Percentiles rank a stretch among this genome's conserved stretches.
These are phyloP conservation scores for Eremomyces bilateralis DNA, from an alignment of 495 filamentous ascomycete species.

Conservation along the genomic window DNA sequence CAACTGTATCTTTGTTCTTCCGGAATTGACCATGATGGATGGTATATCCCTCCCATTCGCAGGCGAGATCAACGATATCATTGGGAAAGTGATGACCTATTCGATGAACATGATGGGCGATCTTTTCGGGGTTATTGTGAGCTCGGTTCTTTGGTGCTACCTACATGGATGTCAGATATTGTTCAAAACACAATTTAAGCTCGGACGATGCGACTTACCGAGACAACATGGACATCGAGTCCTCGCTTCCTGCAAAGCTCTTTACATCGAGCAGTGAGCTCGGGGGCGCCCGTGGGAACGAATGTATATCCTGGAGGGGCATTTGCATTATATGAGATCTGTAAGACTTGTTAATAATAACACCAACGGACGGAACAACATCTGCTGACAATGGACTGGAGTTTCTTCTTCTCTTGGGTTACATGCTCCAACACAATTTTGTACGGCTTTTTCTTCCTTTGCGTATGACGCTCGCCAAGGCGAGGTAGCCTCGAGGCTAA, in stretches of 20 bases:
- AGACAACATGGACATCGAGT: constrained; percentile 54
- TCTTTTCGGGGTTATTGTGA: constrained; percentile 25
- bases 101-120: constrained; percentile 49
- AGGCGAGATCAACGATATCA: constrained; percentile 31
- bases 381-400: constrained; percentile 32
- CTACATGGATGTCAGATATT: too few species aligned
- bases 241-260: constrained; percentile 49
- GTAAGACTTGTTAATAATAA: too few species aligned
- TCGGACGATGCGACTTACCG: constrained; percentile 29
- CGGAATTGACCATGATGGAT: constrained; percentile 2
- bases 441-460: constrained; percentile 19
- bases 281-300: constrained; percentile 60
- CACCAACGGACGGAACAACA: too few species aligned
- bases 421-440: constrained; percentile 37
- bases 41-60: constrained; percentile 16
- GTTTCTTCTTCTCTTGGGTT: constrained; percentile 36
- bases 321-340: constrained; percentile 14
- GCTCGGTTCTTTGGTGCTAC: constrained; percentile 11
- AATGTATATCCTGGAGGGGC: constrained; percentile 64
- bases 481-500: too few species aligned
- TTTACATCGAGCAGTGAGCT: constrained; percentile 55
- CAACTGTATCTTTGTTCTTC: background rate
- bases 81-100: constrained; percentile 61
- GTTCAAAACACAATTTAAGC: constrained; percentile 16
- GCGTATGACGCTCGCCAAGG: background rate